Percentiles rank a stretch among this genome's conserved stretches.
Evolutionary conservation across 768 basidiomycete genomes (phyloP).

Genomic region (Neoboletus brunneissimus): DNA sequence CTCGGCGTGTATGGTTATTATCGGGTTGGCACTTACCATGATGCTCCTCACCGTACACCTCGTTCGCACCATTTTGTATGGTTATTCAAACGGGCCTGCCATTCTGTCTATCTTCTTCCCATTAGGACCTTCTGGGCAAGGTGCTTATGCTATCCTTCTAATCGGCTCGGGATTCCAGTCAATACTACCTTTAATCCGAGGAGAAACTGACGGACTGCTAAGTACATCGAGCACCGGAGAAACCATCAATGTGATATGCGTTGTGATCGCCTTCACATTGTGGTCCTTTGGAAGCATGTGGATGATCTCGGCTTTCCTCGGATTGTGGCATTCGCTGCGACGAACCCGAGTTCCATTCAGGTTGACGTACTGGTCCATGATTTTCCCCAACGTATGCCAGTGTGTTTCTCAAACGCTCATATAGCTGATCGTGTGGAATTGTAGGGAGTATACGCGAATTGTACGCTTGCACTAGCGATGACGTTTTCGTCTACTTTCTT

Average conservation of each 20-base stretch:
- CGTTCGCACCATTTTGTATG: slow-evolving; percentile 54
- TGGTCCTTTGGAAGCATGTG: slow-evolving; percentile 68
- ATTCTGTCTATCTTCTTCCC: slow-evolving; percentile 70
- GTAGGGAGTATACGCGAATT: slow-evolving; percentile 65
- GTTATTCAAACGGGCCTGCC: slow-evolving; percentile 45
- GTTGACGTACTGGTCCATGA: slow-evolving; percentile 62
- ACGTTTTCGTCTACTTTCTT: slow-evolving; percentile 55
- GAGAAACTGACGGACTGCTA: slow-evolving; percentile 36
- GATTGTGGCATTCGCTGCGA: slow-evolving; percentile 42
- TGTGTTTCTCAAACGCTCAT: neutral
- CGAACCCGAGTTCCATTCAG: slow-evolving; percentile 47
- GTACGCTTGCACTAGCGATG: slow-evolving; percentile 51
- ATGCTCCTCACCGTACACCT: slow-evolving; percentile 70
- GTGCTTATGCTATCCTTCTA: slow-evolving; percentile 54
- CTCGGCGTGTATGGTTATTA: slow-evolving; percentile 52
- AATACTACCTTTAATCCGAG: slow-evolving; percentile 36
- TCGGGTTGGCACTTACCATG: slow-evolving; percentile 57
- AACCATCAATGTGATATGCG: slow-evolving; percentile 44
- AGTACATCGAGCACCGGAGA: slow-evolving; percentile 34
- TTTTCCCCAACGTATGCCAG: slow-evolving; percentile 63
- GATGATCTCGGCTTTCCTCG: slow-evolving; percentile 55
- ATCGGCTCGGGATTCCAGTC: slow-evolving; percentile 49
- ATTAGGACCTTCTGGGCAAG: slow-evolving; percentile 69
- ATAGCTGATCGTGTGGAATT: neutral
- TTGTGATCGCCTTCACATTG: slow-evolving; percentile 48